A percentile compares a stretch with the other conserved stretches of the same genome.
Evolutionary conservation across 139 green algal genomes (phyloP).

Genomic region (Picocystis salinarum): DNA sequence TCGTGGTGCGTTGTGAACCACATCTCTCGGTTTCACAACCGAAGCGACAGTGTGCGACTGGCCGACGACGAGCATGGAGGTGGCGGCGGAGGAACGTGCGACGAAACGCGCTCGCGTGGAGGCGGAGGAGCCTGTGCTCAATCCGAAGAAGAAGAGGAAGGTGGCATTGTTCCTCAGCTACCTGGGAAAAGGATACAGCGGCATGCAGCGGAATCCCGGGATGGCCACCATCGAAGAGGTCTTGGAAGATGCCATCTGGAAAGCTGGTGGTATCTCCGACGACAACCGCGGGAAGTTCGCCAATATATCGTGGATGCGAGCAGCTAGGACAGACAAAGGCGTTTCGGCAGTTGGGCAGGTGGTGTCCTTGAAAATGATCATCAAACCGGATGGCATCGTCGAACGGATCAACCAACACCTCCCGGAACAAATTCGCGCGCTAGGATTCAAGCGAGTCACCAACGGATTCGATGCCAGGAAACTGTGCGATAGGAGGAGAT

Average conservation of each 20-base stretch:
- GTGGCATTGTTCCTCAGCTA: slow-evolving; percentile 60
- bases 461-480: slow-evolving; percentile 72
- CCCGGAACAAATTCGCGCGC: slow-evolving; percentile 14
- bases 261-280: slow-evolving; percentile 45
- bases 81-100: too few species aligned
- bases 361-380: slow-evolving; percentile 30
- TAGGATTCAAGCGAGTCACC: slow-evolving; percentile 26
- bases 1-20: too few species aligned
- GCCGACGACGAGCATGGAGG: too few species aligned
- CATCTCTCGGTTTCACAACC: too few species aligned
- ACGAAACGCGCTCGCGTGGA: too few species aligned
- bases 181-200: slow-evolving; percentile 51
- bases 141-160: slow-evolving; percentile 43
- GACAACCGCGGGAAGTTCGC: slow-evolving; percentile 41
- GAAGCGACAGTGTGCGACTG: too few species aligned
- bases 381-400: slow-evolving; percentile 1
- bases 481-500: slow-evolving; percentile 53
- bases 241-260: slow-evolving; percentile 44
- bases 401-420: slow-evolving; percentile 52
- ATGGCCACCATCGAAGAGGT: slow-evolving; percentile 66
- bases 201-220: slow-evolving; percentile 78
- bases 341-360: slow-evolving; percentile 71
- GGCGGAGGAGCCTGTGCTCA: too few species aligned
- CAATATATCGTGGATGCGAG: slow-evolving; percentile 62
- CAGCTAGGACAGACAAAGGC: slow-evolving; percentile 91